Conservation (phyloP, 2,329 filamentous ascomycete genomes). For the Lojkania enalia region DNA sequence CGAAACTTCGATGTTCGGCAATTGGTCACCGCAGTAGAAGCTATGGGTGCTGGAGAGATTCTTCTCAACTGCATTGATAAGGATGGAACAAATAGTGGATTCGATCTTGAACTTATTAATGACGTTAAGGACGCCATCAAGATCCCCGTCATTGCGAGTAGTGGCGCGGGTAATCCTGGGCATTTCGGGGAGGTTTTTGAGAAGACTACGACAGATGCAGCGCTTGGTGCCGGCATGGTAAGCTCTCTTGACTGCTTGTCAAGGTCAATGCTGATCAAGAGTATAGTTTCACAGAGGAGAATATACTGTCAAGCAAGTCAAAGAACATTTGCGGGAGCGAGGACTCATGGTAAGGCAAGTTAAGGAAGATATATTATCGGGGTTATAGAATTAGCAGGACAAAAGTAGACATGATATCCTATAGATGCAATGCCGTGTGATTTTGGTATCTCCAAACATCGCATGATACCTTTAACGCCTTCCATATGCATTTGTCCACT, state of each 20-base stretch:
- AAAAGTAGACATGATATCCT: not conserved
- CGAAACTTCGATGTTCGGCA: slow-evolving; percentile 91
- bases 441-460: slow-evolving; percentile 11
- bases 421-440: not conserved
- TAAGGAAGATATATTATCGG: slow-evolving; percentile 61
- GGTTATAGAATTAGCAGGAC: too few relatives aligned
- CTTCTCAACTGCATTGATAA: slow-evolving; percentile 97
- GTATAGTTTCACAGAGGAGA: slow-evolving; percentile 86
- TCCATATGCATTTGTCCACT: not conserved
- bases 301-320: slow-evolving; percentile 93
- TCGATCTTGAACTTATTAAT: slow-evolving; percentile 87
- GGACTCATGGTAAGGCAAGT: slow-evolving; percentile 79
- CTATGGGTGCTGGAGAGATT: slow-evolving; percentile 93
- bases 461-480: not conserved
- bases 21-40: slow-evolving; percentile 85
- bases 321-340: slow-evolving; percentile 72
- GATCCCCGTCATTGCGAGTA: slow-evolving; percentile 94
- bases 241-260: slow-evolving; percentile 33
- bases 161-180: slow-evolving; percentile 81
- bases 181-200: slow-evolving; percentile 93
- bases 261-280: slow-evolving; percentile 12
- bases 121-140: slow-evolving; percentile 85
- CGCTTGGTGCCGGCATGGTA: slow-evolving; percentile 90
- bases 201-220: slow-evolving; percentile 85
- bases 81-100: slow-evolving; percentile 91